Evolutionary conservation across 2,329 filamentous ascomycete genomes (phyloP).

Genomic region (Fusarium sp.): DNA sequence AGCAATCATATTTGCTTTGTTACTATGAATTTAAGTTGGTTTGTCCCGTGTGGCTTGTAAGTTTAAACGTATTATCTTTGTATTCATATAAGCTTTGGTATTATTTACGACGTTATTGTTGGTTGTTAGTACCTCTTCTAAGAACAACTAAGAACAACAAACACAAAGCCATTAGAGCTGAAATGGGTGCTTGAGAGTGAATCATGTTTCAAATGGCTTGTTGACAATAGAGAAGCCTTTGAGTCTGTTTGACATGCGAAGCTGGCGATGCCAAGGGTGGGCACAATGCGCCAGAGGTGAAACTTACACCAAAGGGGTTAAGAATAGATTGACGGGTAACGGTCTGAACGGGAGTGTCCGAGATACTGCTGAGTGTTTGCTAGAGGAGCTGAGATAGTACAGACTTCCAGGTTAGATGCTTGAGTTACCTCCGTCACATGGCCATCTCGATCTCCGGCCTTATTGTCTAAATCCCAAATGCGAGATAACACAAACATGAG

Average conservation of each 20-base stretch:
- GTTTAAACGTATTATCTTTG: constrained; percentile 1
- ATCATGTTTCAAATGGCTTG: not conserved
- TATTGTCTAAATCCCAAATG: not conserved
- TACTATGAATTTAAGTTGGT: constrained; percentile 12
- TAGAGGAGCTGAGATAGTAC: not conserved
- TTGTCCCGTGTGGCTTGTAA: constrained; percentile 8
- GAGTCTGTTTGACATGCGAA: not conserved
- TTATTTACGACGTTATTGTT: constrained; percentile 1
- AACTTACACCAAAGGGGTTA: not conserved
- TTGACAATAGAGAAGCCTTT: not conserved
- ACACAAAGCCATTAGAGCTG: not conserved
- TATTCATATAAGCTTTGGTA: not conserved
- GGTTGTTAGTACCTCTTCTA: not conserved
- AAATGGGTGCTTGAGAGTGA: not conserved
- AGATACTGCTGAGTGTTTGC: no score
- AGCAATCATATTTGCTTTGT: constrained; percentile 2
- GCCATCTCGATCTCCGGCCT: not conserved
- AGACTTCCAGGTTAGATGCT: not conserved
- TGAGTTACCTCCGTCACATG: not conserved
- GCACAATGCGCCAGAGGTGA: not conserved
- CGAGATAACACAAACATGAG: not conserved
- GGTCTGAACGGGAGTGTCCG: not conserved
- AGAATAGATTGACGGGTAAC: not conserved
- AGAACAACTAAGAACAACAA: constrained; percentile 2
- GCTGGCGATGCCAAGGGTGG: not conserved